These are phyloP conservation scores for Aspergillus intermedius DNA, from an alignment of 2,329 filamentous ascomycete genomes.

Conservation along the genomic window DNA sequence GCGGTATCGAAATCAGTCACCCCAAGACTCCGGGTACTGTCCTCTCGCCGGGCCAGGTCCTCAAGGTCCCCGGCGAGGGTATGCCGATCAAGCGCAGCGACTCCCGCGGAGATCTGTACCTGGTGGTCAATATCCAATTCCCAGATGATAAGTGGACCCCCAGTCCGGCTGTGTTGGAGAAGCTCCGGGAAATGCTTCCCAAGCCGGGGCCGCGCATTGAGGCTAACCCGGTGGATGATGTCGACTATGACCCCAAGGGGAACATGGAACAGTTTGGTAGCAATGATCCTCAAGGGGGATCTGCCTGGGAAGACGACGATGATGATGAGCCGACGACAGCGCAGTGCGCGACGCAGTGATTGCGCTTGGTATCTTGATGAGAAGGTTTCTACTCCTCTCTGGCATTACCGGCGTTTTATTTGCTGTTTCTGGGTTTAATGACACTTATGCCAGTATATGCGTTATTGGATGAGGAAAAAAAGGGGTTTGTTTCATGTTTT, in stretches of 20 bases:
- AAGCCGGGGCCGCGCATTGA: constrained; percentile 54
- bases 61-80: constrained; percentile 82
- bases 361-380: constrained; percentile 6
- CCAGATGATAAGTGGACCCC: constrained; percentile 79
- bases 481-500: too few species aligned
- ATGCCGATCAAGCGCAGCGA: constrained; percentile 92
- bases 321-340: constrained; percentile 39
- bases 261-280: constrained; percentile 65
- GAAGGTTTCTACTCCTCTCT: constrained; percentile 5
- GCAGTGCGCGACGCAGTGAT: constrained; percentile 46
- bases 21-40: constrained; percentile 72
- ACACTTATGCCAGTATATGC: too few species aligned
- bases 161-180: constrained; percentile 62
- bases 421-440: constrained; percentile 5
- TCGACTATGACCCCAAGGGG: constrained; percentile 75
- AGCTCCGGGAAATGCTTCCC: constrained; percentile 70
- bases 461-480: too few species aligned
- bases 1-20: constrained; percentile 76
- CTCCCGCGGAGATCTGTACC: constrained; percentile 74
- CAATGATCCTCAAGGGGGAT: constrained; percentile 36
- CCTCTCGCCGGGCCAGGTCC: constrained; percentile 71
- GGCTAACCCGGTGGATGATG: constrained; percentile 75
- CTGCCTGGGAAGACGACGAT: constrained; percentile 46
- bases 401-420: constrained; percentile 25
- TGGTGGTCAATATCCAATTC: constrained; percentile 80